Conservation (phyloP, 306 rosid genomes). For the Cicer pinnatifidum region DNA sequence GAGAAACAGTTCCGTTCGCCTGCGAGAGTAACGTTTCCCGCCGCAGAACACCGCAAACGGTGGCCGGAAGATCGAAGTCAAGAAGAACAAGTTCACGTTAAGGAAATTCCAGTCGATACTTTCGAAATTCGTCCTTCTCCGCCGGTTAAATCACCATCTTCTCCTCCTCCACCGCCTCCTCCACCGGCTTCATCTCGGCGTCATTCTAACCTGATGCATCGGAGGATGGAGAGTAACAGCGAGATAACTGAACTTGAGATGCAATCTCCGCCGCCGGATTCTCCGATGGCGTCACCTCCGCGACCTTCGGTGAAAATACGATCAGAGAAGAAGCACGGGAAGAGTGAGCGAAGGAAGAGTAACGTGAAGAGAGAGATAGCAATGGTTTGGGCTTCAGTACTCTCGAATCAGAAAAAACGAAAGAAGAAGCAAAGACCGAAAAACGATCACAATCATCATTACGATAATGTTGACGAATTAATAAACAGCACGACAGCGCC, state of each 20-base stretch:
- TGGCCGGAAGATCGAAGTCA: slow-evolving; percentile 15
- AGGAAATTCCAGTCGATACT: slow-evolving; percentile 73
- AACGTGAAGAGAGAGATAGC: slow-evolving; percentile 57
- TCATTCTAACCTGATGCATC: slow-evolving; percentile 14
- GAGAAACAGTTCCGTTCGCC: slow-evolving; percentile 53
- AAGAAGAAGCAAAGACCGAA: slow-evolving; percentile 59
- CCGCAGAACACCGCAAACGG: slow-evolving; percentile 8
- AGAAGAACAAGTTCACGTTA: slow-evolving; percentile 36
- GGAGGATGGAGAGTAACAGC: not conserved
- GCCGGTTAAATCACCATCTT: slow-evolving; percentile 43
- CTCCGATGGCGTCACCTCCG: slow-evolving; percentile 29
- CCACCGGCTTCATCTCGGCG: slow-evolving; percentile 33
- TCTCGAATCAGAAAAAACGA: slow-evolving; percentile 62
- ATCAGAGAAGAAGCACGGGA: slow-evolving; percentile 43
- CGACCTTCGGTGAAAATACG: slow-evolving; percentile 38
- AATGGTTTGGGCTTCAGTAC: slow-evolving; percentile 70
- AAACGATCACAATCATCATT: slow-evolving; percentile 34
- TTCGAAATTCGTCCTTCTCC: slow-evolving; percentile 37
- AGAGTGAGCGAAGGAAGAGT: slow-evolving; percentile 49
- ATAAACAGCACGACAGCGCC: slow-evolving; percentile 41
- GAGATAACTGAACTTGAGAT: slow-evolving; percentile 44
- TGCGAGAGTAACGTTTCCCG: not conserved
- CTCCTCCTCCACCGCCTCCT: slow-evolving; percentile 56
- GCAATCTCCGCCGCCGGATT: slow-evolving; percentile 32
- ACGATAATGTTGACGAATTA: slow-evolving; percentile 43